phyloP scores from a whole-genome alignment of 1,284 basidiomycete species.

The Erythrobasidium hasegawianum region DNA sequence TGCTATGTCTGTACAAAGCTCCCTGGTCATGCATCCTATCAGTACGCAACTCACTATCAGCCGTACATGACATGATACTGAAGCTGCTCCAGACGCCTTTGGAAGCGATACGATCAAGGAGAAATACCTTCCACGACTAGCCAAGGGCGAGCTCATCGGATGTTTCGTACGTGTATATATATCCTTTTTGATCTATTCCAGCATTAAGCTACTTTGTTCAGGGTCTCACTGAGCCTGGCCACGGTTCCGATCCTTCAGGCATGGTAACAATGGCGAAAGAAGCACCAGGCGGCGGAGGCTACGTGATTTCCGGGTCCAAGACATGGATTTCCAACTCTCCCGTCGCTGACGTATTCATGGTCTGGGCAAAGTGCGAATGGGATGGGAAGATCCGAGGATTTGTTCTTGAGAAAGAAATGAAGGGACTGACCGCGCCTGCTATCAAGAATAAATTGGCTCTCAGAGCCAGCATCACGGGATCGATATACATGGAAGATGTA shows the following conservation, averaged over 20 bases:
- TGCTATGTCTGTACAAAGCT: slow-evolving; percentile 93
- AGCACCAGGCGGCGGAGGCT: slow-evolving; percentile 66
- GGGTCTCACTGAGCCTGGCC: slow-evolving; percentile 94
- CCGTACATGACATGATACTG: no score
- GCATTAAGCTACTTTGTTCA: slow-evolving; percentile 44
- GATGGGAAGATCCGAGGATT: slow-evolving; percentile 89
- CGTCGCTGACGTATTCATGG: slow-evolving; percentile 61
- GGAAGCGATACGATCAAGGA: slow-evolving; percentile 86
- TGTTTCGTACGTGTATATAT: slow-evolving; percentile 68
- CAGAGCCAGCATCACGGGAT: slow-evolving; percentile 84
- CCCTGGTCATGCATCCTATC: slow-evolving; percentile 97
- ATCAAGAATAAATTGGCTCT: slow-evolving; percentile 93
- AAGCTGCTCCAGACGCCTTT: slow-evolving; percentile 61
- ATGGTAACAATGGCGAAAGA: slow-evolving; percentile 94
- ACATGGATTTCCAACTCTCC: slow-evolving; percentile 85
- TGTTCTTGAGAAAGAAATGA: slow-evolving; percentile 79
- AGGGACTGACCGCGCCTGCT: slow-evolving; percentile 77
- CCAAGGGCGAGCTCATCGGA: slow-evolving; percentile 81
- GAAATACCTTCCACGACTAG: slow-evolving; percentile 79
- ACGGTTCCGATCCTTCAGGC: slow-evolving; percentile 61
- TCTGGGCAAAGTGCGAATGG: slow-evolving; percentile 96
- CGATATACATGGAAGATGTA: slow-evolving; percentile 63
- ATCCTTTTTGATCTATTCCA: background rate
- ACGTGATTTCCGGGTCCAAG: slow-evolving; percentile 82
- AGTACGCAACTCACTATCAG: no score